These are phyloP conservation scores for Sicyos edulis DNA, from an alignment of 306 rosid species.

Conservation along the genomic window DNA sequence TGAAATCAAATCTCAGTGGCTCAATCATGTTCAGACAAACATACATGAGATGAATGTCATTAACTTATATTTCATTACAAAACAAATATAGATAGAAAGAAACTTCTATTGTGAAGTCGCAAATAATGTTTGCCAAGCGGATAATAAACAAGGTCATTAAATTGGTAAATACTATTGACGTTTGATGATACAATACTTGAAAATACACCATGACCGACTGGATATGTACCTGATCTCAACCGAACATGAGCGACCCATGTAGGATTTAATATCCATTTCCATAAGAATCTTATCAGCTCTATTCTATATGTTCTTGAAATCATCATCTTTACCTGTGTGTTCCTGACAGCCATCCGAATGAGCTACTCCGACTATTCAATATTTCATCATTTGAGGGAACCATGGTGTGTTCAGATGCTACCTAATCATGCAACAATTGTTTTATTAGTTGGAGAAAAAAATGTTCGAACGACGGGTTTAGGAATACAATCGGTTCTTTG, in stretches of 20 bases:
- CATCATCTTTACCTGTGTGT: slow-evolving; percentile 17
- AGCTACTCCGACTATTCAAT: slow-evolving; percentile 17
- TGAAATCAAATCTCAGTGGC: not conserved
- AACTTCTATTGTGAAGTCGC: not conserved
- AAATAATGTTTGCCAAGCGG: slow-evolving; percentile 1
- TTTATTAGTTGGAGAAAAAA: not conserved
- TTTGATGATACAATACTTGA: slow-evolving; percentile 9
- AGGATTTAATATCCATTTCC: slow-evolving; percentile 16
- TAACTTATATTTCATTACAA: slow-evolving; percentile 12
- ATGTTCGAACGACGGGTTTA: not conserved
- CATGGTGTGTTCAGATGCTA: slow-evolving; percentile 13
- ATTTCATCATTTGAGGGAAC: slow-evolving; percentile 11
- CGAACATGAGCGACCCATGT: slow-evolving; percentile 4
- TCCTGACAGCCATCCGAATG: slow-evolving; percentile 6
- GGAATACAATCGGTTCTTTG: not conserved
- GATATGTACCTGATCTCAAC: not conserved
- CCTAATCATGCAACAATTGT: slow-evolving; percentile 4
- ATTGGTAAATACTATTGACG: slow-evolving; percentile 4
- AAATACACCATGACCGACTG: not conserved
- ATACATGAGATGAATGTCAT: not conserved
- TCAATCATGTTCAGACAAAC: not conserved
- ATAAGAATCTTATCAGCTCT: slow-evolving; percentile 20
- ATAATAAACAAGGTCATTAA: slow-evolving; percentile 3
- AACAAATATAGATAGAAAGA: not conserved
- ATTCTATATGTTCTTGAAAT: slow-evolving; percentile 12